Conservation (phyloP, 441 rosid species). For the Erodium chrysanthum region DNA sequence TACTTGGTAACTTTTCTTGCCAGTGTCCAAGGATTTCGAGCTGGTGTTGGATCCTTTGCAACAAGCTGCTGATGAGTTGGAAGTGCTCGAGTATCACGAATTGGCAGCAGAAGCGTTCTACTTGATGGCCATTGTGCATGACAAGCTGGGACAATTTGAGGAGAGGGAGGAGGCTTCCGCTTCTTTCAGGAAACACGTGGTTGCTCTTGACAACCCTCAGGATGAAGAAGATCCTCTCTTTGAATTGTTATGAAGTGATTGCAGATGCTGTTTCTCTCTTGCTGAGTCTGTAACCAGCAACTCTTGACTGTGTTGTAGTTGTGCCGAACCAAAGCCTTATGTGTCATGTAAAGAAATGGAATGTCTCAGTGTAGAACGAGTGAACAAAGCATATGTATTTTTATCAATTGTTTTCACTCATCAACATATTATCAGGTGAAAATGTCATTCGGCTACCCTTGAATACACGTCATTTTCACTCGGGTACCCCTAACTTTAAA, state of each 20-base stretch:
- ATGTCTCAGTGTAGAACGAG: no score
- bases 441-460: no score
- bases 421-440: no score
- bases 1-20: constrained; percentile 13
- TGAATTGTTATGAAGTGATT: constrained; percentile 17
- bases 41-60: constrained; percentile 59
- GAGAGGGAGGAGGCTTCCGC: constrained; percentile 79
- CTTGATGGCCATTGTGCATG: constrained; percentile 54
- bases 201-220: constrained; percentile 60
- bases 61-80: constrained; percentile 76
- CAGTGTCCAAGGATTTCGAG: constrained; percentile 54
- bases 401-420: no score
- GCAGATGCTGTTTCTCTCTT: not conserved
- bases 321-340: no score
- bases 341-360: no score
- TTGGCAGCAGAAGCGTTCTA: constrained; percentile 80
- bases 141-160: constrained; percentile 44
- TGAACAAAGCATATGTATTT: no score
- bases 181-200: constrained; percentile 55
- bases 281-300: not conserved
- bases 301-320: no score
- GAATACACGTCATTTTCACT: no score
- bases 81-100: constrained; percentile 86
- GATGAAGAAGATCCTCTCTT: constrained; percentile 32
- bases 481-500: no score